Conservation (phyloP, 1,139 yeast species). For the Tardiomyces digboiensis region DNA sequence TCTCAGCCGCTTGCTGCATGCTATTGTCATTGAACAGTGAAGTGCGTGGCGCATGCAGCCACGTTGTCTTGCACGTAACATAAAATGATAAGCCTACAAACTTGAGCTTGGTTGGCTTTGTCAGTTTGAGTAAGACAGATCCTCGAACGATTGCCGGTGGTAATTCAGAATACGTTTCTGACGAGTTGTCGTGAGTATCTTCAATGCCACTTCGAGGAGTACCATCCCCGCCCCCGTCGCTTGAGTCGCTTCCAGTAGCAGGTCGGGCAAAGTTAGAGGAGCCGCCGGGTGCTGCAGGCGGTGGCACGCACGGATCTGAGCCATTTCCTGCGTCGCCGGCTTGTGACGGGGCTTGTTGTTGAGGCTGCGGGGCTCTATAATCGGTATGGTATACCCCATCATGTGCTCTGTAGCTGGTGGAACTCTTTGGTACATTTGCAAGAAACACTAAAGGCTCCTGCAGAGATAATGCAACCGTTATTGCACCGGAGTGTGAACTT, state of each 20-base stretch:
- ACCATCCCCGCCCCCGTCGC: background rate
- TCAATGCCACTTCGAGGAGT: no score
- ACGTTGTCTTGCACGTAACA: constrained; percentile 68
- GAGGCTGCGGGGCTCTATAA: background rate
- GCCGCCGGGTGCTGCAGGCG: no score
- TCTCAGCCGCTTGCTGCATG: constrained; percentile 20
- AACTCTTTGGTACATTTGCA: constrained; percentile 2
- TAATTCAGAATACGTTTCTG: constrained; percentile 27
- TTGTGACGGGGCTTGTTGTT: no score
- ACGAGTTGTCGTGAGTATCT: background rate
- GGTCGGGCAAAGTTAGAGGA: background rate
- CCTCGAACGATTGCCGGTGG: constrained; percentile 78
- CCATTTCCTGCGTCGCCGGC: background rate
- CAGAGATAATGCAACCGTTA: constrained; percentile 24
- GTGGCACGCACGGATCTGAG: no score
- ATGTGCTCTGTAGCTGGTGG: background rate
- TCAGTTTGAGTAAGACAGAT: constrained; percentile 56
- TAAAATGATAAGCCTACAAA: constrained; percentile 48
- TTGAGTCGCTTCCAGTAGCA: background rate
- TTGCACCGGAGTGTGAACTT: constrained; percentile 23
- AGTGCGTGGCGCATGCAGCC: constrained; percentile 53
- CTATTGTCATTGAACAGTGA: constrained; percentile 11
- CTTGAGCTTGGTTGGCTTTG: constrained; percentile 66
- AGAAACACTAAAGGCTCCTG: constrained; percentile 26
- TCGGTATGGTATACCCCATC: background rate